Evolutionary conservation across 176 grass and related monocot genomes (phyloP).

Genomic region (Oropetium thomaeum): DNA sequence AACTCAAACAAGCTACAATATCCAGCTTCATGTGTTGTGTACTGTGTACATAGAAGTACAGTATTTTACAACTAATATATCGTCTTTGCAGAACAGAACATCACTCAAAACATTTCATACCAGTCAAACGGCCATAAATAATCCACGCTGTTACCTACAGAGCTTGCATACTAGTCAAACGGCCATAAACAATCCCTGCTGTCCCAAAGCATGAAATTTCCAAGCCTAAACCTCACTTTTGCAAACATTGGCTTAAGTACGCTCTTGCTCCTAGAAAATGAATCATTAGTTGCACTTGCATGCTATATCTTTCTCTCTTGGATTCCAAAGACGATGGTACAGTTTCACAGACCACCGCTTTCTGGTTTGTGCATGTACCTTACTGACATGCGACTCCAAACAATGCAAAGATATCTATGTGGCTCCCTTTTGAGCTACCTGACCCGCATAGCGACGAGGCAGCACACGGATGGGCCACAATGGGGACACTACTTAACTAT

Average conservation of each 20-base stretch:
- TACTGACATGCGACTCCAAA: slow-evolving; percentile 34
- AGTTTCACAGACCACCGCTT: slow-evolving; percentile 32
- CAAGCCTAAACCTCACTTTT: slow-evolving; percentile 10
- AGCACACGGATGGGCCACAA: slow-evolving; percentile 36
- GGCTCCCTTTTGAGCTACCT: slow-evolving; percentile 28
- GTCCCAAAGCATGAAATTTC: slow-evolving; percentile 19
- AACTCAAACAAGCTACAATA: background rate
- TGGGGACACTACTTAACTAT: slow-evolving; percentile 30
- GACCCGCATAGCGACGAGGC: slow-evolving; percentile 17
- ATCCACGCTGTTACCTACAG: background rate
- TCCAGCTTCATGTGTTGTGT: background rate
- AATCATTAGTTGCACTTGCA: slow-evolving; percentile 49
- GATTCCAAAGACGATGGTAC: slow-evolving; percentile 40
- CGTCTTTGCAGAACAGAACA: background rate
- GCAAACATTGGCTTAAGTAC: slow-evolving; percentile 30
- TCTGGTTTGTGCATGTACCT: slow-evolving; percentile 10
- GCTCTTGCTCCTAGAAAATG: slow-evolving; percentile 31
- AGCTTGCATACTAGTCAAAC: slow-evolving; percentile 32
- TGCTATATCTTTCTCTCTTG: slow-evolving; percentile 33
- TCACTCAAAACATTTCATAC: background rate
- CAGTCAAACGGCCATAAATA: slow-evolving; percentile 12
- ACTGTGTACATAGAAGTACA: background rate
- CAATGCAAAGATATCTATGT: slow-evolving; percentile 1
- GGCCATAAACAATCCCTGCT: slow-evolving; percentile 5
- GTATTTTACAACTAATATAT: background rate